Percentiles rank a stretch among this genome's conserved stretches.
These are phyloP conservation scores for Penicillium digitatum DNA, from an alignment of 2,329 filamentous ascomycete genomes.

Conservation along the genomic window DNA sequence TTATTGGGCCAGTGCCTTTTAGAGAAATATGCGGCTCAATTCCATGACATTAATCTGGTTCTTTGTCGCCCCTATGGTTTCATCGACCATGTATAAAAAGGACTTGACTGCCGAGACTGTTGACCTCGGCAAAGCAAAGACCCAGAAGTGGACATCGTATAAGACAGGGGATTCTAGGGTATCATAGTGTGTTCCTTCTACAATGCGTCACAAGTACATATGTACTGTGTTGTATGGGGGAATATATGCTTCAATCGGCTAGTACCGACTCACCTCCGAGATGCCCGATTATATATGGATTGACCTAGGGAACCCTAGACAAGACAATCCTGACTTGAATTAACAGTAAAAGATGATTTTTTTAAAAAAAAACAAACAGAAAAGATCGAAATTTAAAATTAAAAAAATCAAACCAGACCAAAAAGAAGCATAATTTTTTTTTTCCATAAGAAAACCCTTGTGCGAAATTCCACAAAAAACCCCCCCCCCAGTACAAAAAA, in stretches of 20 bases:
- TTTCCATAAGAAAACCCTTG: not conserved
- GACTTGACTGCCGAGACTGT: not conserved
- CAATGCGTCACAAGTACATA: not conserved
- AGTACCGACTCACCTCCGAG: not conserved
- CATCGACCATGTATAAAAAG: not conserved
- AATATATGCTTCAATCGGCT: not conserved
- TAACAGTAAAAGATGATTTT: not conserved
- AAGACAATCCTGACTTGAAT: not conserved
- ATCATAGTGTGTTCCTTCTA: not conserved
- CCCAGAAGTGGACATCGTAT: not conserved
- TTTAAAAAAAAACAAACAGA: not conserved
- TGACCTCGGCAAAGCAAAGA: conserved; percentile 3
- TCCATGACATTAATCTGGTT: not conserved
- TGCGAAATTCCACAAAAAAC: conserved; percentile 21
- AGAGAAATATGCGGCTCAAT: conserved; percentile 1
- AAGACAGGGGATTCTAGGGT: not conserved
- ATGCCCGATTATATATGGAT: not conserved
- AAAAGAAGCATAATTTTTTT: not conserved
- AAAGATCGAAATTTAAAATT: no score
- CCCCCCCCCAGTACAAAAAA: conserved; percentile 1
- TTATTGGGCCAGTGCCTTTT: not conserved
- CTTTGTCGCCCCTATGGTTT: not conserved
- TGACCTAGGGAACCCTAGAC: not conserved
- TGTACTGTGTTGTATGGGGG: not conserved
- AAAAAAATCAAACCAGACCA: not conserved